Evolutionary conservation across 768 basidiomycete species (phyloP).

Genomic region (Hydnomerulius pinastri): DNA sequence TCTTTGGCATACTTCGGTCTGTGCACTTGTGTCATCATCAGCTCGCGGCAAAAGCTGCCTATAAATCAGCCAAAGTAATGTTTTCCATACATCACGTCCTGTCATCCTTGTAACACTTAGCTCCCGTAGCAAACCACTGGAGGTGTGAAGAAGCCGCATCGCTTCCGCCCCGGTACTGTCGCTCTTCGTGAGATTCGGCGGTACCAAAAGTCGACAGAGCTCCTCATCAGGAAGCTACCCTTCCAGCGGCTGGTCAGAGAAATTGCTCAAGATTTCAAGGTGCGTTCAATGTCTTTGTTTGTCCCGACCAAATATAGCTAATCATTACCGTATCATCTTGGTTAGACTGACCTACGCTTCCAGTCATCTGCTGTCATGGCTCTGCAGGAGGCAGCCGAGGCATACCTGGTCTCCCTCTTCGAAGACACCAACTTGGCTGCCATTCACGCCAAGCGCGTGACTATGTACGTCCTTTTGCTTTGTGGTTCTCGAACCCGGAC

Average conservation of each 20-base stretch:
- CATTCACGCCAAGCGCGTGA: slow-evolving; percentile 79
- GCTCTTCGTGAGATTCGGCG: slow-evolving; percentile 84
- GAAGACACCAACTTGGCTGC: slow-evolving; percentile 80
- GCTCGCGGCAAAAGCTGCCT: slow-evolving; percentile 59
- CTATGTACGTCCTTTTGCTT: slow-evolving; percentile 46
- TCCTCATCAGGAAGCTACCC: slow-evolving; percentile 80
- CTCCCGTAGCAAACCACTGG: slow-evolving; percentile 49
- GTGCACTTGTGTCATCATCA: slow-evolving; percentile 34
- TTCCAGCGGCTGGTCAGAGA: slow-evolving; percentile 87
- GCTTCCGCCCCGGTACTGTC: slow-evolving; percentile 78
- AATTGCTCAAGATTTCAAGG: slow-evolving; percentile 88
- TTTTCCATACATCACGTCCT: slow-evolving; percentile 5
- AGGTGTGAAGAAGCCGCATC: slow-evolving; percentile 91
- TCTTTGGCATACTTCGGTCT: slow-evolving; percentile 46
- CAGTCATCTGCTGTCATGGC: slow-evolving; percentile 85
- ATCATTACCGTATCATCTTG: background rate
- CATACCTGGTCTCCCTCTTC: slow-evolving; percentile 73
- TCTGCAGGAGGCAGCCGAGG: slow-evolving; percentile 80
- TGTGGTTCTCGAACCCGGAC: slow-evolving; percentile 8
- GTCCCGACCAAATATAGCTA: no score
- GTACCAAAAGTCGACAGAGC: slow-evolving; percentile 84
- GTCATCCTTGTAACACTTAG: background rate
- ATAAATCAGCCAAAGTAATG: slow-evolving; percentile 46
- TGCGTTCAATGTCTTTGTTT: slow-evolving; percentile 32
- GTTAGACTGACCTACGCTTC: slow-evolving; percentile 78